These are phyloP conservation scores for Hawksworthiomyces lignivorus DNA, from an alignment of 2,329 filamentous ascomycete genomes.

Conservation along the genomic window DNA sequence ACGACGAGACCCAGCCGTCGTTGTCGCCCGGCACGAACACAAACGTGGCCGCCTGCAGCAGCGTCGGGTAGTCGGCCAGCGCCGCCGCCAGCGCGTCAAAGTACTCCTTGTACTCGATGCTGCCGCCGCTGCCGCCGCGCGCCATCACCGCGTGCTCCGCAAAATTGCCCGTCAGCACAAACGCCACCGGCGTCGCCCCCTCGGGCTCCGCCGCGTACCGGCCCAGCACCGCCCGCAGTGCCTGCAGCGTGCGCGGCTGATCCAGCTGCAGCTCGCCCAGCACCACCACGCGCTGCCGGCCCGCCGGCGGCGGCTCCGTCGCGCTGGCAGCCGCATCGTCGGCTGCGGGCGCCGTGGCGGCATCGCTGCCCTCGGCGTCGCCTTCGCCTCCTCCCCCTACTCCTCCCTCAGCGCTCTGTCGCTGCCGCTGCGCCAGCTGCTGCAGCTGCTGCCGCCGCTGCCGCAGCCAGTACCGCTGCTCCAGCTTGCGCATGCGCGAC, in stretches of 20 bases:
- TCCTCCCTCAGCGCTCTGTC: no score
- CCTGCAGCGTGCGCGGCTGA: conserved; percentile 70
- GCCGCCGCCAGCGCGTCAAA: conserved; percentile 82
- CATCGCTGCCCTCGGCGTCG: not conserved
- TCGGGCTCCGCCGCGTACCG: conserved; percentile 61
- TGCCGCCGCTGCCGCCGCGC: conserved; percentile 63
- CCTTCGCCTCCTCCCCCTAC: no score
- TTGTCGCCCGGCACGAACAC: conserved; percentile 94
- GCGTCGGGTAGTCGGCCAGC: conserved; percentile 72
- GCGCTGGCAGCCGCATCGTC: not conserved
- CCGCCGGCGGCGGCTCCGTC: conserved; percentile 16
- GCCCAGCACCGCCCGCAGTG: conserved; percentile 69
- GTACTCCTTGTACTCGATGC: conserved; percentile 94
- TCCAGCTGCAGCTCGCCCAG: conserved; percentile 84
- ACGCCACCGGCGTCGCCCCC: conserved; percentile 63
- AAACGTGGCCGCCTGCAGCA: conserved; percentile 75
- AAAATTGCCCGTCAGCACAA: conserved; percentile 85
- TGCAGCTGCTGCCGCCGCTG: conserved; percentile 18
- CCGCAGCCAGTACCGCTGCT: conserved; percentile 55
- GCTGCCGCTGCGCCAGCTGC: conserved; percentile 1
- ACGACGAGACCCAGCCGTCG: conserved; percentile 91
- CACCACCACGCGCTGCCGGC: conserved; percentile 57
- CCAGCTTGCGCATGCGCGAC: conserved; percentile 71
- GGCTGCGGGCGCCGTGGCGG: not conserved
- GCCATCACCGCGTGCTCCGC: conserved; percentile 57